Conservation (phyloP, 306 rosid genomes). For the Fragaria vesca region DNA sequence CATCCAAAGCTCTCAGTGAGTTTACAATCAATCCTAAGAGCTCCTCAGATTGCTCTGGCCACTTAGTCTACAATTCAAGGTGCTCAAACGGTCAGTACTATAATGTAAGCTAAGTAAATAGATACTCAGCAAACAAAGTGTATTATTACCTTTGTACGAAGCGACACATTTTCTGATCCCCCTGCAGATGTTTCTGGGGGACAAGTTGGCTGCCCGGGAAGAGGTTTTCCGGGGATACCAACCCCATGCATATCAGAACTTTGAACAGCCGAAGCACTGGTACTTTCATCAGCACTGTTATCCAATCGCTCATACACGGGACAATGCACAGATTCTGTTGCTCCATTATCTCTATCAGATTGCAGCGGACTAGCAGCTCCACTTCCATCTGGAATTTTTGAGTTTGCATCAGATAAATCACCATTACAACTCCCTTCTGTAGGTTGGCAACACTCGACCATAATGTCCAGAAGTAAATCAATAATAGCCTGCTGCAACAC, state of each 20-base stretch:
- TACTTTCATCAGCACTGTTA: constrained; percentile 55
- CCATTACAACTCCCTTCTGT: constrained; percentile 64
- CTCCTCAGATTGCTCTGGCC: constrained; percentile 99
- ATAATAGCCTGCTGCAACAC: constrained; percentile 96
- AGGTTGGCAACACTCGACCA: constrained; percentile 99
- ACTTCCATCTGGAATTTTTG: constrained; percentile 55
- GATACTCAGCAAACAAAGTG: constrained; percentile 19
- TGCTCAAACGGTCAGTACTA: constrained; percentile 24
- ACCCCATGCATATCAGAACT: constrained; percentile 67
- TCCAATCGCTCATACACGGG: constrained; percentile 72
- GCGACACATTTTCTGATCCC: constrained; percentile 58
- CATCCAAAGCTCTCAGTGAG: constrained; percentile 91
- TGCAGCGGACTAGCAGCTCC: constrained; percentile 55
- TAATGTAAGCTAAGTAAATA: constrained; percentile 28
- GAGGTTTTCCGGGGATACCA: constrained; percentile 47
- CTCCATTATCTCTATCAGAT: constrained; percentile 67
- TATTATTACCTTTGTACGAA: constrained; percentile 68
- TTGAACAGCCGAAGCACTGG: constrained; percentile 77
- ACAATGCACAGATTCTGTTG: constrained; percentile 51
- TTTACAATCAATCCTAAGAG: constrained; percentile 94
- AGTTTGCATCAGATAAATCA: constrained; percentile 59
- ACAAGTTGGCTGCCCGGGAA: constrained; percentile 61
- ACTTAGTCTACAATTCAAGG: constrained; percentile 66
- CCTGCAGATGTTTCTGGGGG: constrained; percentile 89
- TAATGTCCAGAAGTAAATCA: constrained; percentile 95